phyloP scores from a whole-genome alignment of 73 alveolate species.

The Symbiodinium natans region DNA sequence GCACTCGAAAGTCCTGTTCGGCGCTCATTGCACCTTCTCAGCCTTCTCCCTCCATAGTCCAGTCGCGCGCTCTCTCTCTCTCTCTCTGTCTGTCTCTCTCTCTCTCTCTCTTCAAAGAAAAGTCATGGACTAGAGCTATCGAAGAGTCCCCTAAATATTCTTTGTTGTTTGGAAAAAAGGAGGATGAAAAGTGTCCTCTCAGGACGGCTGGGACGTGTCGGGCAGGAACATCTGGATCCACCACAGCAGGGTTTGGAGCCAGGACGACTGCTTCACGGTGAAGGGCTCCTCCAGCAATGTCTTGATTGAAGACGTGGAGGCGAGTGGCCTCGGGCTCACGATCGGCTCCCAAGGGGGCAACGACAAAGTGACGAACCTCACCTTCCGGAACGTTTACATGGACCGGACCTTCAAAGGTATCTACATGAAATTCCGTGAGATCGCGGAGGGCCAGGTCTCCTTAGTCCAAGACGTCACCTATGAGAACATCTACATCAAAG shows the following conservation, averaged over 20 bases:
- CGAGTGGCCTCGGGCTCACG: constrained; percentile 64
- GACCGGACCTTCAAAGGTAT: constrained; percentile 81
- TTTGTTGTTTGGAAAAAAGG: too few species aligned
- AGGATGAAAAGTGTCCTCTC: too few species aligned
- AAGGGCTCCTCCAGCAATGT: constrained; percentile 78
- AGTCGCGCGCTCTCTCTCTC: too few species aligned
- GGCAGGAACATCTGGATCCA: constrained; percentile 61
- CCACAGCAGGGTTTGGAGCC: constrained; percentile 67
- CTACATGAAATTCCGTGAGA: constrained; percentile 69
- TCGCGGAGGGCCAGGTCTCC: constrained; percentile 10
- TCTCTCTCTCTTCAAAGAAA: too few species aligned
- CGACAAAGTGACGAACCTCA: constrained; percentile 59
- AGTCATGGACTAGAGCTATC: too few species aligned
- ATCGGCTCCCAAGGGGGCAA: constrained; percentile 84
- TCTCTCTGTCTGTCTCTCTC: too few species aligned
- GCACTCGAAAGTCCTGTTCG: background rate
- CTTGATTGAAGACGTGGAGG: constrained; percentile 64
- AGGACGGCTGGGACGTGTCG: constrained; percentile 6
- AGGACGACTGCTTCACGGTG: constrained; percentile 86
- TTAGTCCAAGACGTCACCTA: constrained; percentile 32
- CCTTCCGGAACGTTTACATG: constrained; percentile 73
- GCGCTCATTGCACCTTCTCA: too few species aligned
- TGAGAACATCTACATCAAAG: constrained; percentile 76
- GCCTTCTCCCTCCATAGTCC: too few species aligned
- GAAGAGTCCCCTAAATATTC: too few species aligned